Percentiles rank a stretch among this genome's conserved stretches.
These are phyloP conservation scores for Cucurbita moschata DNA, from an alignment of 306 rosid genomes.

Conservation along the genomic window DNA sequence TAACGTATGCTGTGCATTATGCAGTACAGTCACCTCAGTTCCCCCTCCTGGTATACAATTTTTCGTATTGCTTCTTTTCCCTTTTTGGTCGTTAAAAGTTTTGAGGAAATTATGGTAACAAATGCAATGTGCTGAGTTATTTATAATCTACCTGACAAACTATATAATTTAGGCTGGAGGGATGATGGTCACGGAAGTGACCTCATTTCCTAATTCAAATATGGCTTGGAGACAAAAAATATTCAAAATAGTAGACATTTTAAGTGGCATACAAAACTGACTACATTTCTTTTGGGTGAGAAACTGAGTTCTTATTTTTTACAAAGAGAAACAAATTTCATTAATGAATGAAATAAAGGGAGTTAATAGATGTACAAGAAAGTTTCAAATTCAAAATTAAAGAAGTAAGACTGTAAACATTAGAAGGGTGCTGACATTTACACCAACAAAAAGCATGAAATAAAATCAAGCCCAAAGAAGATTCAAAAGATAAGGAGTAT, in stretches of 20 bases:
- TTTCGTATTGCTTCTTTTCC: not conserved
- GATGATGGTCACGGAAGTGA: not conserved
- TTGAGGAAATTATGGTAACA: not conserved
- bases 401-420: too few relatives aligned
- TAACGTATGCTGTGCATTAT: conserved; percentile 86
- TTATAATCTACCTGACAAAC: not conserved
- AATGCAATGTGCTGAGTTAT: not conserved
- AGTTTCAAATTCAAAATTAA: too few relatives aligned
- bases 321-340: too few relatives aligned
- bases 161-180: not conserved
- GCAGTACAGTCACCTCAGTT: conserved; percentile 70
- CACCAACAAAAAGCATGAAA: not conserved
- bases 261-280: not conserved
- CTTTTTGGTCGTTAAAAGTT: not conserved
- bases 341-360: too few relatives aligned
- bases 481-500: not conserved
- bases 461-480: not conserved
- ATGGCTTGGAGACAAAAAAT: not conserved
- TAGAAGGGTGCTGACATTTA: not conserved
- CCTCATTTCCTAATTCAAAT: not conserved
- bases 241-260: not conserved
- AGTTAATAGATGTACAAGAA: too few relatives aligned
- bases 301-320: too few relatives aligned
- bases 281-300: too few relatives aligned
- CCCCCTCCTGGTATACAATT: conserved; percentile 62